phyloP scores from a whole-genome alignment of 768 basidiomycete species.

The Pleurotus pulmonarius region DNA sequence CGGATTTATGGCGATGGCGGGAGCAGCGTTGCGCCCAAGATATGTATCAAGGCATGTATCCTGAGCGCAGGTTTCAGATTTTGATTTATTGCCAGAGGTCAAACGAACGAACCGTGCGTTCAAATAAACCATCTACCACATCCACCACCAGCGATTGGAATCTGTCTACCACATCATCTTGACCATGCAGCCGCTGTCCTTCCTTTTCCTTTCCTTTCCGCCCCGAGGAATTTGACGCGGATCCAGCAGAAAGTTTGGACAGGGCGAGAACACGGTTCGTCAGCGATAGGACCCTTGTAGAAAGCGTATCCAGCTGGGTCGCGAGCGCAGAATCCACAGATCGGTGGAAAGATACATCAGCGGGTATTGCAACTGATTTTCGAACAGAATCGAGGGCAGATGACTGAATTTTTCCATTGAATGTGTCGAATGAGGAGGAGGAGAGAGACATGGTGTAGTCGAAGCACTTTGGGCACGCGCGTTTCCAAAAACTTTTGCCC shows the following conservation, averaged over 20 bases:
- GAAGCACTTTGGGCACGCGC: too few relatives aligned
- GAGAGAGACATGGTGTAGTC: neutral
- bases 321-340: slow-evolving; percentile 76
- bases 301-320: slow-evolving; percentile 65
- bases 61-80: slow-evolving; percentile 29
- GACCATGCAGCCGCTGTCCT: slow-evolving; percentile 44
- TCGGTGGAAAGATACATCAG: slow-evolving; percentile 85
- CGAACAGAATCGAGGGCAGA: slow-evolving; percentile 63
- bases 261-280: slow-evolving; percentile 57
- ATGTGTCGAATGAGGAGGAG: slow-evolving; percentile 38
- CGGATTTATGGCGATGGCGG: slow-evolving; percentile 58
- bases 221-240: slow-evolving; percentile 24
- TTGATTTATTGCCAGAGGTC: neutral
- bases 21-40: slow-evolving; percentile 64
- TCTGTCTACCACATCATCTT: slow-evolving; percentile 83
- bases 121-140: slow-evolving; percentile 78
- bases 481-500: too few relatives aligned
- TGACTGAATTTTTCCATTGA: slow-evolving; percentile 55
- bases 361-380: slow-evolving; percentile 56
- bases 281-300: slow-evolving; percentile 59
- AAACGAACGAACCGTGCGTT: slow-evolving; percentile 62
- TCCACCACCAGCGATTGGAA: slow-evolving; percentile 80
- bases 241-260: slow-evolving; percentile 36
- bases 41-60: slow-evolving; percentile 82
- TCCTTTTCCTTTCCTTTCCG: slow-evolving; percentile 47